Evolutionary conservation across 352 stramenopile genomes (phyloP), one percentile per base, ranked within the genome.

Genomic region (Blastocystis sp.): DNA sequence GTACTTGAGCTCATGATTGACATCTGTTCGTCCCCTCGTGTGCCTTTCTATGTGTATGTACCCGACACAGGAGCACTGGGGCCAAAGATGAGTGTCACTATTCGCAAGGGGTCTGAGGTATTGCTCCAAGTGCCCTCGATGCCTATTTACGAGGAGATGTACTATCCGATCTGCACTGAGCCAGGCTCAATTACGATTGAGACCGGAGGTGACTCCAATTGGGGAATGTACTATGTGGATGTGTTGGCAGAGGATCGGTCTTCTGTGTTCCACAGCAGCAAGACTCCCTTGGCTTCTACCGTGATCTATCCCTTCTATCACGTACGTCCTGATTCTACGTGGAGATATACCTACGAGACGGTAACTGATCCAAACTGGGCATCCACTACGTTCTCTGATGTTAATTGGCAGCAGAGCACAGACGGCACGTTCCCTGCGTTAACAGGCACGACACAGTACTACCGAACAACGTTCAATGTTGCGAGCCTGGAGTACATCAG

Each of bases 81-180:
- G 26, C 73, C 73, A 2, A 64, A 85, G 73, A 34, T 85, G 50
- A 53, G 18, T 8, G 59, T 85, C 50, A 85, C 18, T 20, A 55
- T 85, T 20, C 43, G 34, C 3, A 34, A 43, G 13, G n/a, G 20
- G 5, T 30, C 4, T 9, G 24, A 64, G 0, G 30, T 54, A 34
- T 55, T 85, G 47, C 50, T 85, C 53, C 8, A n/a, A 20, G 73
- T 85, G 4, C 30, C 73, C 18, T 43, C 26, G 37, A 64, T 85
- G 73, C 73, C 73, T 11, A 24, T 85, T 16, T 53, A 85, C 20
- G 73, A 68, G 56, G 73, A 85, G 73, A 85, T 85, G 73, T 85
- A 47, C 50, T 85, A 62, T 24, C 73, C 73, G 16, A 26, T 85
- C 9, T 85, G 73, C 24, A 47, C 24, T 11, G 20, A 65, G 37